Conservation (phyloP, 1,139 yeast genomes). For the Suhomyces coccinellae region DNA sequence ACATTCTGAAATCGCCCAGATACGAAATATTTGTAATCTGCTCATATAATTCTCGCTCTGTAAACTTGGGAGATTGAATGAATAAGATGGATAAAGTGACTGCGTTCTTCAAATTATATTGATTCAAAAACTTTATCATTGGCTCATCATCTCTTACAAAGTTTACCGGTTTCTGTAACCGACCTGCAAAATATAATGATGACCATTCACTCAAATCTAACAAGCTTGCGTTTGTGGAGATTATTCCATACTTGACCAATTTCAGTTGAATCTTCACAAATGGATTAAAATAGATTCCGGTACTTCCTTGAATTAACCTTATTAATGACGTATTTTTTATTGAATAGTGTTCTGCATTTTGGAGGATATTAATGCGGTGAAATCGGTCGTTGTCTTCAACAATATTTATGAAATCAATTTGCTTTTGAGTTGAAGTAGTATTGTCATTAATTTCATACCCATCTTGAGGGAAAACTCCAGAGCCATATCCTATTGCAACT, state of each 20-base stretch:
- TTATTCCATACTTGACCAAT: conserved; percentile 83
- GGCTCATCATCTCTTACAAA: conserved; percentile 60
- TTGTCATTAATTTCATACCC: conserved; percentile 44
- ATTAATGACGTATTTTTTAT: conserved; percentile 47
- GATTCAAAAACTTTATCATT: conserved; percentile 63
- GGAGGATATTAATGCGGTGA: conserved; percentile 69
- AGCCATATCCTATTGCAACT: conserved; percentile 90
- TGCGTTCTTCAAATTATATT: conserved; percentile 76
- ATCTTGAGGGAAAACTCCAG: conserved; percentile 83
- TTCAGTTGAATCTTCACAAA: conserved; percentile 61
- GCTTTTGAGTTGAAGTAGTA: conserved; percentile 41
- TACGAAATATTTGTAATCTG: conserved; percentile 82
- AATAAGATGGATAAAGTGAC: conserved; percentile 70
- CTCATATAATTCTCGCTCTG: conserved; percentile 68
- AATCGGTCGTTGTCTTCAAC: conserved; percentile 74
- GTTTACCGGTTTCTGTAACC: conserved; percentile 92
- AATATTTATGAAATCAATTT: conserved; percentile 84
- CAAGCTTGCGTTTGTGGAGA: conserved; percentile 58
- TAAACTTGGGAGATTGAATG: conserved; percentile 37
- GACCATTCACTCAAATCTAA: conserved; percentile 81
- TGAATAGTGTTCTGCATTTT: conserved; percentile 67
- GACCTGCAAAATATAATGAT: conserved; percentile 84
- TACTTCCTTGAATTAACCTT: conserved; percentile 67
- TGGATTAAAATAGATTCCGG: conserved; percentile 91
- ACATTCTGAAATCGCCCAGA: conserved; percentile 87